These are phyloP conservation scores for Chlorella variabilis DNA, from an alignment of 163 green algal genomes.

Conservation along the genomic window DNA sequence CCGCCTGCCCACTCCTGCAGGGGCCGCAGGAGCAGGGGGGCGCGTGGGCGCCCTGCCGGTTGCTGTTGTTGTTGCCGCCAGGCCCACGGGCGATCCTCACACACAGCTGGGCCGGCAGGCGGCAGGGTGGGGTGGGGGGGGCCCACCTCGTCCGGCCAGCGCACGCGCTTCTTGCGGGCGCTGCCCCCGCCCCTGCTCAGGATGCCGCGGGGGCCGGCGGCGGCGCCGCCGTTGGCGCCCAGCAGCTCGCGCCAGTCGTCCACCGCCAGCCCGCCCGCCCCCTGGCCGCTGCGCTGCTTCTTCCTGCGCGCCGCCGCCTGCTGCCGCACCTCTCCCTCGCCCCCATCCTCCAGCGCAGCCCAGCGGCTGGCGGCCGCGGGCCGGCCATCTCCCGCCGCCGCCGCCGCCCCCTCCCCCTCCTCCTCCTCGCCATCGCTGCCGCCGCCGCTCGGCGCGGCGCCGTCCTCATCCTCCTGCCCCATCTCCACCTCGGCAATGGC, in stretches of 20 bases:
- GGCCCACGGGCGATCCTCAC: too few relatives aligned
- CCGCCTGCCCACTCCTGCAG: neutral
- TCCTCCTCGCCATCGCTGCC: conserved; percentile 30
- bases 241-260: conserved; percentile 36
- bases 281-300: neutral
- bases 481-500: conserved; percentile 55
- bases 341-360: conserved; percentile 33
- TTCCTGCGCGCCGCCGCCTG: neutral
- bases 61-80: too few relatives aligned
- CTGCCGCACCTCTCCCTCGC: neutral
- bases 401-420: neutral
- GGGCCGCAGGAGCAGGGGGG: too few relatives aligned
- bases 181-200: conserved; percentile 29
- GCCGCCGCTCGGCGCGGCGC: neutral
- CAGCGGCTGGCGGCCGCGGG: conserved; percentile 26
- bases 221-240: neutral
- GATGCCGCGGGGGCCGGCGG: conserved; percentile 26
- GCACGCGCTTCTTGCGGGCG: conserved; percentile 36
- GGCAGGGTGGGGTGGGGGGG: too few relatives aligned
- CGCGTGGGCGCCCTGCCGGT: too few relatives aligned
- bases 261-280: neutral
- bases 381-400: neutral
- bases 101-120: too few relatives aligned
- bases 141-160: conserved; percentile 49
- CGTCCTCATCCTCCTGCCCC: conserved; percentile 24